Base-by-base conservation (phyloP, 495 filamentous ascomycete genomes). In the Talaromyces liani region DNA sequence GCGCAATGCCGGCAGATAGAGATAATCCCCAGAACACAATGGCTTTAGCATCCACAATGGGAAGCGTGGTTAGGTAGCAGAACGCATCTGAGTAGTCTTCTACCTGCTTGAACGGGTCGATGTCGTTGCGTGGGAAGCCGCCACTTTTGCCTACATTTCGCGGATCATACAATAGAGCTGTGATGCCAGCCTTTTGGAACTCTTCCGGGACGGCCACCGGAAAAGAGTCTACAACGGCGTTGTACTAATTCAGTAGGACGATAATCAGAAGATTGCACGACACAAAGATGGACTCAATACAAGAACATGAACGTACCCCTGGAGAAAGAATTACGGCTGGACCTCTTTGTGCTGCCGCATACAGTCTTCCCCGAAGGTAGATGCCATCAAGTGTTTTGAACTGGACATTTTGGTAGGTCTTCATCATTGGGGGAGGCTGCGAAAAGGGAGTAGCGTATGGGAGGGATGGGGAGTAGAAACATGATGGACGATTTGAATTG, bases 11-110 rank as follows among this genome's bases (percentile, higher is more conserved):
- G 0, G 36, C 77, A 16, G 65, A 60, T 25, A 78, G 69, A 0
- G 78, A 81, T 61, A 79, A 66, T 20, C 79, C 80, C 77, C 78
- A 83, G 53, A 80, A 60, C 0, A 58, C 66, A 16, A 76, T 73
- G 0, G n/a, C 1, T 3, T 64, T 8, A 12, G 64, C 45, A 53
- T 79, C 73, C 7, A 80, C 74, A 18, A 39, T 58, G 0, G 75
- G 66, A 3, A 65, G 68, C 4, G 31, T 65, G 3, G 36, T 41
- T 3, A 80, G 65, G 51, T 67, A 77, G 12, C 67, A 78, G 27
- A 75, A 36, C 0, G 72, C 72, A 64, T 81, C 79, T 12, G 69
- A 75, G 27, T 72, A 67, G 57, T 82, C 79, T 34, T 71, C 70
- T 0, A 67, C 68, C 53, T 70, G 65, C 49, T 71, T 68, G 1